Base-by-base conservation (phyloP, 2,329 filamentous ascomycete species). In the Botrytis medusae region DNA sequence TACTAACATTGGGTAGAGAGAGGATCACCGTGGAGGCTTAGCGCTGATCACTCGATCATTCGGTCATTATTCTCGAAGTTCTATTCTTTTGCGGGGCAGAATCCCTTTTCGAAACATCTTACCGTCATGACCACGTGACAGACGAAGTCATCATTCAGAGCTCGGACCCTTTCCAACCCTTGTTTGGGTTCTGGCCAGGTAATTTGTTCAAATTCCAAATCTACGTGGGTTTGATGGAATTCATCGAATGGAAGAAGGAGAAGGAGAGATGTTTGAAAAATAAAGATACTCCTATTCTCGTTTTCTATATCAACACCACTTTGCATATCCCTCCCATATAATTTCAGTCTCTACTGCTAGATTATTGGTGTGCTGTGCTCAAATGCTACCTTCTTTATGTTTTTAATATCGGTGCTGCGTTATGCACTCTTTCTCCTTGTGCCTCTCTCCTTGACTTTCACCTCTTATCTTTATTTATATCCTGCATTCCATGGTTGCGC, bases 381-480 rank as follows among this genome's bases (percentile, higher is more conserved):
- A 62, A 72, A 78, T 79, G 78, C 77, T 75, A 69, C 72, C 70
- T 75, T 80, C 77, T 78, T 77, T 77, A 82, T 82, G 81, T 81
- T 77, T 74, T 74, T 79, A 75, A 74, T 79, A 37, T 78, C 74
- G 75, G 72, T 81, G 59, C 76, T 81, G 73, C 79, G 79, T 69
- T 75, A 78, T 79, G 78, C 77, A 71, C 80, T 83, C 54, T 84
- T 86, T 80, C 78, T 89, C 69, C 82, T 88, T 68, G 80, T 92
- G 62, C 90, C 93, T 67, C 80, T 95, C 80, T 91, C 92, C 74
- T 79, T 95, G 80, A 83, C 89, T 76, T 88, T 89, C 79, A 93
- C 92, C 69, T 79, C 90, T 77, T 97, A 95, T 83, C 87, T 98
- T 71, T 98, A 98, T 84, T 85, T 95, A 57, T 98, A 97, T 81